These are phyloP conservation scores for Discostella pseudostelligera DNA, from an alignment of 108 stramenopile genomes.

Conservation along the genomic window DNA sequence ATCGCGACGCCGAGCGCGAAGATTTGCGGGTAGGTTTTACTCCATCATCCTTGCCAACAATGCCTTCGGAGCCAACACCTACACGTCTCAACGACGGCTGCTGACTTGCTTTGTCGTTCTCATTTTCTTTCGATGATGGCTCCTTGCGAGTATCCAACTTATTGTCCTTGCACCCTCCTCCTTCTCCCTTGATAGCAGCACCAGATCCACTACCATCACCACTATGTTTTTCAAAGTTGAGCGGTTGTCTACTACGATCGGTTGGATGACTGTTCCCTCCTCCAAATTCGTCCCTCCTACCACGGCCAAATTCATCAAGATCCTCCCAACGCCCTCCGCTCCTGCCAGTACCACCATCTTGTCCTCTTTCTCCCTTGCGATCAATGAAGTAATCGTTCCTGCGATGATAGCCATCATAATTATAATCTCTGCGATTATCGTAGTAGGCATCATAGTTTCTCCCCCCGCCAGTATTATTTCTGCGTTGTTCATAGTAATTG, in stretches of 20 bases:
- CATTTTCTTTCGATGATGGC: neutral
- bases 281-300: conserved; percentile 15
- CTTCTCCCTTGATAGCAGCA: too few species aligned
- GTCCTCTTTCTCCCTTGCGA: conserved; percentile 1
- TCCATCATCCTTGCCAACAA: too few species aligned
- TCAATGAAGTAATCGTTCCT: conserved; percentile 13
- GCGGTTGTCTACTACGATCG: neutral
- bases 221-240: neutral
- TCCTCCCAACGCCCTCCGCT: conserved; percentile 7
- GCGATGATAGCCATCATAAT: neutral
- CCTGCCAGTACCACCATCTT: neutral
- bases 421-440: neutral
- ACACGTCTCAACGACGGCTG: neutral
- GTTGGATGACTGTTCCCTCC: neutral
- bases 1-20: too few species aligned
- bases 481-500: neutral
- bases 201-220: neutral
- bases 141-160: neutral
- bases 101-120: neutral
- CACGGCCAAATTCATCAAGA: conserved; percentile 37
- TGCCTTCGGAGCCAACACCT: too few species aligned
- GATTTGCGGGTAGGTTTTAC: too few species aligned
- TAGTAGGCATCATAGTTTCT: neutral
- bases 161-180: too few species aligned
- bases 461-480: neutral